Evolutionary conservation across 2,329 filamentous ascomycete species (phyloP).

Genomic region (Talaromyces pinophilus): DNA sequence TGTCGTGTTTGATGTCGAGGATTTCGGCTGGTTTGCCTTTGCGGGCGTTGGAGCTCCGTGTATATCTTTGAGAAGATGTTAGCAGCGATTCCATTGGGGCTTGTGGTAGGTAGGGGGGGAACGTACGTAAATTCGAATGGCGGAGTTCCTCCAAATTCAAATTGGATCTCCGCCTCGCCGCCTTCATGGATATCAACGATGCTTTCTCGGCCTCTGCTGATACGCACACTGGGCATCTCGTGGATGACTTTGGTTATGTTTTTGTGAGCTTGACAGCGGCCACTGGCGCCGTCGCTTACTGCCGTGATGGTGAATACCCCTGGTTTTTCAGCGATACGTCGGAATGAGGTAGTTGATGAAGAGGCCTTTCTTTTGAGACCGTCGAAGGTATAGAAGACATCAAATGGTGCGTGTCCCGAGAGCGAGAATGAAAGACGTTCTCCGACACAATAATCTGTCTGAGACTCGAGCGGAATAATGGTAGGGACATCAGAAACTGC

Average conservation of each 20-base stretch:
- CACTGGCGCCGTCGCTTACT: slow-evolving; percentile 80
- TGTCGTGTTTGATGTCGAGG: slow-evolving; percentile 86
- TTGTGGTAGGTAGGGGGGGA: neutral
- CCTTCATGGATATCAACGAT: slow-evolving; percentile 96
- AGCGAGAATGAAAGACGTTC: slow-evolving; percentile 92
- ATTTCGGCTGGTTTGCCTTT: slow-evolving; percentile 77
- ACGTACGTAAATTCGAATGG: slow-evolving; percentile 88
- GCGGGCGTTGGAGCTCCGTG: slow-evolving; percentile 78
- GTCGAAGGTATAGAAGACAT: slow-evolving; percentile 88
- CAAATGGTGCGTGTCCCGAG: slow-evolving; percentile 87
- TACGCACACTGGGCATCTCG: slow-evolving; percentile 84
- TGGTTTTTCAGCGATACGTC: slow-evolving; percentile 86
- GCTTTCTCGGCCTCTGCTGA: slow-evolving; percentile 78
- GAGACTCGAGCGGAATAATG: slow-evolving; percentile 82
- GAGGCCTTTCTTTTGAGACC: slow-evolving; percentile 75
- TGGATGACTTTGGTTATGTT: slow-evolving; percentile 83
- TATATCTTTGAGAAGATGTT: slow-evolving; percentile 59
- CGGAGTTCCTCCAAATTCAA: slow-evolving; percentile 92
- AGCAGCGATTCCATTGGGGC: neutral
- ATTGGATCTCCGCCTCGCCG: slow-evolving; percentile 86
- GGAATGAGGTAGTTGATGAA: slow-evolving; percentile 73
- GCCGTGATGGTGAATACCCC: slow-evolving; percentile 86
- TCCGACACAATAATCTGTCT: slow-evolving; percentile 89
- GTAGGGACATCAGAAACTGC: slow-evolving; percentile 90
- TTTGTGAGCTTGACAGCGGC: slow-evolving; percentile 77